Percentiles rank a stretch among this genome's conserved stretches.
Evolutionary conservation across 495 filamentous ascomycete genomes (phyloP).

Genomic region (Hamigera avellanea): DNA sequence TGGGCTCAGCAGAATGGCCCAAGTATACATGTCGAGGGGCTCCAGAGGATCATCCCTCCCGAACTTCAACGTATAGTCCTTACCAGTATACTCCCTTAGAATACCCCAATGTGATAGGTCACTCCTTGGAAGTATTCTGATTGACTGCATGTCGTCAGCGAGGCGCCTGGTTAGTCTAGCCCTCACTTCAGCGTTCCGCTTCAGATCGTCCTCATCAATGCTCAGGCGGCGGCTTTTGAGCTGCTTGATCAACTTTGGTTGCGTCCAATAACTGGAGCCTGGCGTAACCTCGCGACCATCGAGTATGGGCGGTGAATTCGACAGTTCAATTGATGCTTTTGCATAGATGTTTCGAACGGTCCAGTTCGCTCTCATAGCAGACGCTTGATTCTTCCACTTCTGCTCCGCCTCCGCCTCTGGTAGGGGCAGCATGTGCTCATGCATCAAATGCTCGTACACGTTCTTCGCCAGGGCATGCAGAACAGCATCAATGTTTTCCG

Average conservation of each 20-base stretch:
- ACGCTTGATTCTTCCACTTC: too few species aligned
- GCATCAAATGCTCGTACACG: slow-evolving; percentile 3
- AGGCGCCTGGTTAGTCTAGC: too few species aligned
- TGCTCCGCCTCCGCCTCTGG: not conserved
- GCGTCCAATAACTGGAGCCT: too few species aligned
- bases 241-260: too few species aligned
- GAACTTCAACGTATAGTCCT: slow-evolving; percentile 7
- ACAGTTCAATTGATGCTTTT: too few species aligned
- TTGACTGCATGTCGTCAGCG: too few species aligned
- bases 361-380: too few species aligned
- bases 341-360: not conserved
- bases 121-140: slow-evolving; percentile 7
- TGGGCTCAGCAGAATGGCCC: slow-evolving; percentile 32
- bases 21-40: slow-evolving; percentile 25
- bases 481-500: not conserved
- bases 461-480: not conserved
- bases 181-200: too few species aligned
- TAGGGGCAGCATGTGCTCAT: not conserved
- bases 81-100: slow-evolving; percentile 1
- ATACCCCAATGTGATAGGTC: slow-evolving; percentile 16
- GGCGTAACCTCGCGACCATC: too few species aligned
- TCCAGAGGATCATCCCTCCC: slow-evolving; percentile 2
- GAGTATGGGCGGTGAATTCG: too few species aligned
- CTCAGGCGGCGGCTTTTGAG: too few species aligned
- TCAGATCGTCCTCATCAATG: too few species aligned